These are phyloP conservation scores for Lepidium africanum DNA, from an alignment of 345 rosid genomes.

Conservation along the genomic window DNA sequence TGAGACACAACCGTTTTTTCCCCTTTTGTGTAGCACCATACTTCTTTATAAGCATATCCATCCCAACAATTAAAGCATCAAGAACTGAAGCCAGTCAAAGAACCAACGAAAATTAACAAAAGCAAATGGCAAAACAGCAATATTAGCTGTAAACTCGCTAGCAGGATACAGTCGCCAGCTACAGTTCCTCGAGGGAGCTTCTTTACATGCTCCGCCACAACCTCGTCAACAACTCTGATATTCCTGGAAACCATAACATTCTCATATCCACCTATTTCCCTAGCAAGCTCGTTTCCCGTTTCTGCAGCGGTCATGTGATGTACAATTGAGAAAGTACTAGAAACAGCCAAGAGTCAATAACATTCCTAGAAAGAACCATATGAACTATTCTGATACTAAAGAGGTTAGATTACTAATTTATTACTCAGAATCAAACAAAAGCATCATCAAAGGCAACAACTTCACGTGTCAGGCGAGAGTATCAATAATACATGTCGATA, in stretches of 20 bases:
- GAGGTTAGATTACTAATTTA: background rate
- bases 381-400: background rate
- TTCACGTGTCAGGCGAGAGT: background rate
- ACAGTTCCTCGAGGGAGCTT: constrained; percentile 68
- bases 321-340: background rate
- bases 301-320: constrained; percentile 33
- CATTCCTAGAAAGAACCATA: background rate
- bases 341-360: background rate
- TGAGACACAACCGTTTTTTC: constrained; percentile 74
- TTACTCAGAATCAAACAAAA: background rate
- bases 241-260: constrained; percentile 47
- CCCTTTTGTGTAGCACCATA: constrained; percentile 56
- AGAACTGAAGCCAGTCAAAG: constrained; percentile 69
- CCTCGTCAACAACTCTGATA: constrained; percentile 68
- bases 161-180: constrained; percentile 82
- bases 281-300: constrained; percentile 67
- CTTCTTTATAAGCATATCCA: constrained; percentile 87
- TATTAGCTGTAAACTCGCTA: background rate
- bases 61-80: constrained; percentile 89
- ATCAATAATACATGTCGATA: background rate
- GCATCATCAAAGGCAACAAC: background rate
- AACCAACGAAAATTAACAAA: background rate
- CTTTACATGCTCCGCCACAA: constrained; percentile 37
- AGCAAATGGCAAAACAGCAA: background rate
- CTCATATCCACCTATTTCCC: constrained; percentile 83